A percentile compares a stretch with the other conserved stretches of the same genome.
These are phyloP conservation scores for Pilatotrama ljubarskyi DNA, from an alignment of 768 basidiomycete species.

Conservation along the genomic window DNA sequence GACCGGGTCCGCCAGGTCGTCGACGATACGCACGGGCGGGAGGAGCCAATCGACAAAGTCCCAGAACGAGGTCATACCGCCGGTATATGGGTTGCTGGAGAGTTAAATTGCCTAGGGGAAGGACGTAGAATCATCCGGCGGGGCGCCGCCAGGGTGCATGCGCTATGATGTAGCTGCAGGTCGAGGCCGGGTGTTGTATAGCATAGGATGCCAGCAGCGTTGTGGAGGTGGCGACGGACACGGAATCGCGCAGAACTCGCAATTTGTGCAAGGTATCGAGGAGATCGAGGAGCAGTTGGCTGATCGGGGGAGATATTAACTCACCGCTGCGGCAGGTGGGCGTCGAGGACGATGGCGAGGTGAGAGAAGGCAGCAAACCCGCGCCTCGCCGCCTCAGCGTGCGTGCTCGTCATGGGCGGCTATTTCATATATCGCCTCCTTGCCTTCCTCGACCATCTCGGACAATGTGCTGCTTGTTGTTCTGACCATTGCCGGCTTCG, in stretches of 20 bases:
- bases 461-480: no score
- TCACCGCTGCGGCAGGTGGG: neutral
- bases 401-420: conserved; percentile 4
- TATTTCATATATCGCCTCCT: neutral
- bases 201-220: conserved; percentile 10
- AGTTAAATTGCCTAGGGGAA: neutral
- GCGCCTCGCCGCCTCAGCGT: conserved; percentile 9
- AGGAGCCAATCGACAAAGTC: conserved; percentile 33
- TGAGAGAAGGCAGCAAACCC: conserved; percentile 7
- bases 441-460: neutral
- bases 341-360: conserved; percentile 1
- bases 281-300: neutral
- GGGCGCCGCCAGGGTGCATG: conserved; percentile 19
- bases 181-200: neutral
- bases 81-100: neutral
- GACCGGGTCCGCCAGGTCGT: conserved; percentile 30
- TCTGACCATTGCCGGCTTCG: no score
- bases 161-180: conserved; percentile 13
- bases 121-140: conserved; percentile 17
- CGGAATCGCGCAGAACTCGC: neutral
- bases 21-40: conserved; percentile 31
- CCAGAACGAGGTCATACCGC: conserved; percentile 32
- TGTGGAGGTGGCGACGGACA: neutral
- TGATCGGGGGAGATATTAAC: conserved; percentile 4
- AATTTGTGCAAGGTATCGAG: neutral